Evolutionary conservation across 805 yeast genomes (phyloP).

Genomic region (Saccharomycopsis malanga): DNA sequence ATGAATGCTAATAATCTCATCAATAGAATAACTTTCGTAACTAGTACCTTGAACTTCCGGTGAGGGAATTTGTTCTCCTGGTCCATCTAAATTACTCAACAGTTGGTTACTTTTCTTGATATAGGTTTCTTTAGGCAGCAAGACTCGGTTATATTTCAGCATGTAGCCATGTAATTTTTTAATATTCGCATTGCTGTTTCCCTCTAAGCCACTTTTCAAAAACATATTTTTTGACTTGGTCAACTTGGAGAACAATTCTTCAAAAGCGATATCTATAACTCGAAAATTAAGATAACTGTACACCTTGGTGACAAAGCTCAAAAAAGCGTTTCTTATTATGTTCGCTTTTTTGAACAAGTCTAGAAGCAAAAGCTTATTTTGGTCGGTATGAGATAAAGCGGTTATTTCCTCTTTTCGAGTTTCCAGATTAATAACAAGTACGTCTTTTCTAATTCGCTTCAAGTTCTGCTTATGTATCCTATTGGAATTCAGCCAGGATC

Average conservation of each 20-base stretch:
- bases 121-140: slow-evolving; percentile 28
- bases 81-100: slow-evolving; percentile 9
- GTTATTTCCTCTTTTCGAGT: slow-evolving; percentile 29
- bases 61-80: slow-evolving; percentile 6
- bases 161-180: slow-evolving; percentile 26
- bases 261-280: slow-evolving; percentile 37
- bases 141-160: slow-evolving; percentile 23
- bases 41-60: slow-evolving; percentile 1
- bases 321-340: slow-evolving; percentile 34
- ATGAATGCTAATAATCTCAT: slow-evolving; percentile 40
- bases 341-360: slow-evolving; percentile 28
- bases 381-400: slow-evolving; percentile 29
- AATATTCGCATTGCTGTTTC: slow-evolving; percentile 22
- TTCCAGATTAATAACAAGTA: slow-evolving; percentile 27
- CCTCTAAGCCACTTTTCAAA: slow-evolving; percentile 11
- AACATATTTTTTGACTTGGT: slow-evolving; percentile 22
- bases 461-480: slow-evolving; percentile 23
- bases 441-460: slow-evolving; percentile 22
- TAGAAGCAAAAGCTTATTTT: slow-evolving; percentile 28
- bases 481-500: slow-evolving; percentile 35
- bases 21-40: slow-evolving; percentile 37
- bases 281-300: slow-evolving; percentile 38
- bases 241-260: slow-evolving; percentile 24
- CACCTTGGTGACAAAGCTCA: slow-evolving; percentile 37
- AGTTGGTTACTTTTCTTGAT: slow-evolving; percentile 17